Base-by-base conservation (phyloP, 192 early-diverging fungal species). In the Mortierella alpina region DNA sequence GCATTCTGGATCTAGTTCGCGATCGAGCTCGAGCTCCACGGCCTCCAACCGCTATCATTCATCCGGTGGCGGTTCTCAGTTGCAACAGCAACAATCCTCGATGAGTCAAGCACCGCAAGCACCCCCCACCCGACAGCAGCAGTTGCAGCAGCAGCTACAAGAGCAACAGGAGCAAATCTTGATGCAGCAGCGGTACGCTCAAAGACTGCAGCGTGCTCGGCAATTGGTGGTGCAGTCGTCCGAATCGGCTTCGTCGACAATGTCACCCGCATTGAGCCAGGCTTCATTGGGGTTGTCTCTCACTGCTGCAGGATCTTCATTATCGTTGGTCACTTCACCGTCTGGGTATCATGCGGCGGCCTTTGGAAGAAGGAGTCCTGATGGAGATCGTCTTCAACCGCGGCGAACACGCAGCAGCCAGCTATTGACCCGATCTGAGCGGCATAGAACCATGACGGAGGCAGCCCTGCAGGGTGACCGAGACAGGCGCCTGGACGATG, bases 201-300 rank as follows among this genome's bases (percentile, higher is more conserved):
- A 76, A 17, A 31, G 62, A 9, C 64, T 69, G 11, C 59, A 69
- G 0, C 66, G 66, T 31, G 51, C 66, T 20, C 66, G 53, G 18
- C 74, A 75, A 53, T 12, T 67, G 1, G 56, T 50, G 20, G 73
- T 75, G 6, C 73, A 63, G 10, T 53, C 66, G 1, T 55, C 41
- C 1, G 73, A 53, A 42, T 46, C 64, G 0, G 20, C 53, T 6
- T 53, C 49, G 49, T 31, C 31, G 3, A 31, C 31, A 1, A 52
- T 57, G 17, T 18, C 58, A 7, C 62, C 53, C 15, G 18, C 31
- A 10, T 52, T 11, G 10, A 66, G 52, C 31, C 54, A 22, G 9
- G n/a, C 18, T 63, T 5, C 39, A 4, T 8, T 42, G 41, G 17
- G 22, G 8, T 63, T 46, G 17, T 51, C 62, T 22, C 20, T 23